Evolutionary conservation across 164 flowering plant genomes (phyloP).

Genomic region (Protea cynaroides): DNA sequence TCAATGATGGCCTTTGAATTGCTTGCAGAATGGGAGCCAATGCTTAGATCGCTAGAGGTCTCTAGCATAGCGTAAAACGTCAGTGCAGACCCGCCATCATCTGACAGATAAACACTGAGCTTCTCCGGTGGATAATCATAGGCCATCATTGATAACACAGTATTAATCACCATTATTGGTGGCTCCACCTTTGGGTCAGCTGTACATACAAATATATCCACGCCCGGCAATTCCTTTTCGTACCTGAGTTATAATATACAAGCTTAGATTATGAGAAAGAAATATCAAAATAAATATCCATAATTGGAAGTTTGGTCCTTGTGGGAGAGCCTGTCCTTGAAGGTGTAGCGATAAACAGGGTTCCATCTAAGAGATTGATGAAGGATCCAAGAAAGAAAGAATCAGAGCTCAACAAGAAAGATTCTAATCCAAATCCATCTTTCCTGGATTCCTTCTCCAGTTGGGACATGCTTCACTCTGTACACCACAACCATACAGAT

Average conservation of each 20-base stretch:
- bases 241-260: conserved; percentile 2
- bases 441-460: conserved; percentile 1
- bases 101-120: conserved; percentile 36
- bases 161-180: conserved; percentile 36
- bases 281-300: no score
- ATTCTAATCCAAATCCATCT: conserved; percentile 9
- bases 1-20: conserved; percentile 15
- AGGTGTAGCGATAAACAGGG: conserved; percentile 18
- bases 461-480: conserved; percentile 19
- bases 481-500: conserved; percentile 17
- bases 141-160: conserved; percentile 36
- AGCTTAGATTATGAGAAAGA: no score
- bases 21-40: conserved; percentile 49
- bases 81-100: conserved; percentile 39
- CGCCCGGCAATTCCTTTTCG: conserved; percentile 25
- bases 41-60: conserved; percentile 31
- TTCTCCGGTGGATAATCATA: conserved; percentile 39
- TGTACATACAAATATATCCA: conserved; percentile 44
- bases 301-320: conserved; percentile 20
- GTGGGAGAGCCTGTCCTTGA: conserved; percentile 28
- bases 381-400: conserved; percentile 1
- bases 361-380: conserved; percentile 19
- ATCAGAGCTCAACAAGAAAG: neutral
- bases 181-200: conserved; percentile 43
- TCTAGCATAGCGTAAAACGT: conserved; percentile 42